Evolutionary conservation across 169 alveolate species (phyloP).

Genomic region (Miamiensis avidus): DNA sequence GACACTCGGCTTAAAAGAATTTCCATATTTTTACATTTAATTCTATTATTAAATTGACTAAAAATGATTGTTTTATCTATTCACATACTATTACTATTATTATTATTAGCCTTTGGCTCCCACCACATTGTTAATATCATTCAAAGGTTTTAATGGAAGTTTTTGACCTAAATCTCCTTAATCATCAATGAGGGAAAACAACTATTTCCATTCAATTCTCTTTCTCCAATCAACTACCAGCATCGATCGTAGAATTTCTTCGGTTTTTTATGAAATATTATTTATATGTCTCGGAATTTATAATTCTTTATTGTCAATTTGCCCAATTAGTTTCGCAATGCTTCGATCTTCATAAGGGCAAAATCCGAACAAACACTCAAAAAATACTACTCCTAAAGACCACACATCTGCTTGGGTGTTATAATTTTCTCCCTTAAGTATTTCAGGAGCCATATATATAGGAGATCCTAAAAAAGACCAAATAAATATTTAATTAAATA

Average conservation of each 20-base stretch:
- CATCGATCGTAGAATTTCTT: constrained; percentile 36
- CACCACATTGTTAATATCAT: too few species aligned
- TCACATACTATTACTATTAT: too few species aligned
- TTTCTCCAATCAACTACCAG: constrained; percentile 30
- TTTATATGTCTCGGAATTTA: constrained; percentile 45
- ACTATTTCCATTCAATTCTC: constrained; percentile 34
- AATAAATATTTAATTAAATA: constrained; percentile 34
- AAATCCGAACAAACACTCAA: constrained; percentile 55
- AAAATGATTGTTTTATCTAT: too few species aligned
- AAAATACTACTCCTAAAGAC: constrained; percentile 78
- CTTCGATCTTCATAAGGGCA: constrained; percentile 59
- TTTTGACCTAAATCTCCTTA: too few species aligned
- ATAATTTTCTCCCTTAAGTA: constrained; percentile 62
- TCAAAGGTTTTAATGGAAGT: too few species aligned
- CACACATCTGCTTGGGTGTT: constrained; percentile 83
- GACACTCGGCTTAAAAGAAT: too few species aligned
- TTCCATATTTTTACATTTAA: too few species aligned
- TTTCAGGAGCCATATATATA: constrained; percentile 83
- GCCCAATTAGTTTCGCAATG: constrained; percentile 50
- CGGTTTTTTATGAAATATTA: constrained; percentile 23
- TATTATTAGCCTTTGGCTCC: too few species aligned
- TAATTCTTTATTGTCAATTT: constrained; percentile 47
- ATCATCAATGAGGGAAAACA: not conserved
- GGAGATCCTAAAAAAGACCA: constrained; percentile 52
- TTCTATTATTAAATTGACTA: too few species aligned